Evolutionary conservation across 805 yeast species (phyloP), one percentile per base, ranked within the genome.

Genomic region (Candida anglica): DNA sequence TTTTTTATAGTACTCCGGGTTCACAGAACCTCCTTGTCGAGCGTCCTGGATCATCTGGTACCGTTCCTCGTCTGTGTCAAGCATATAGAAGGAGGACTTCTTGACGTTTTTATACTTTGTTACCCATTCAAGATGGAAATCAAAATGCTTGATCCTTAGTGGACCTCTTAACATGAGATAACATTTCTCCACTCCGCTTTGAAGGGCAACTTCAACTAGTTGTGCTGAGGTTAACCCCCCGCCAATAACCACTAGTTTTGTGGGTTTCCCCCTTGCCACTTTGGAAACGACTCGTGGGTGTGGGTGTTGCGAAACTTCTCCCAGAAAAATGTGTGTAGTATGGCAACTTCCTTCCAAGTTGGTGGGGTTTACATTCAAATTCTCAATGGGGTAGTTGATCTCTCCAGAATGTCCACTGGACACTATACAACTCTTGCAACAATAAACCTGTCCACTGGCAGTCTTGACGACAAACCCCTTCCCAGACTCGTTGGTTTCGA

Each of bases 181-280:
- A 1, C 66, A 63, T 15, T 55, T 52, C 9, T 42, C 36, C 9
- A 65, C 47, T 1, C 66, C 66, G 6, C 41, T 32, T 7, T 40
- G 42, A 6, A 62, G 45, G 3, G 65, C 61, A 13, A 59, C 58
- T 40, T 67, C 64, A 2, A 70, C 68, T 8, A 69, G 44, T 35
- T 69, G 75, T 1, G 73, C 74, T 1, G 72, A 63, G 0, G 73
- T 67, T 20, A 68, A 47, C 0, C 73, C 74, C 1, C 74, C 74
- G 1, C 74, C 75, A 6, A 68, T 69, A 15, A 68, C 62, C 8
- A 58, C 61, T 7, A 60, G 34, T 6, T 39, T 36, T n/a, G 40
- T 44, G 5, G 38, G 28, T 19, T 38, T 24, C 11, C 32, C 34
- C 11, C 22, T 8, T 7, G 34, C 37, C 5, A 44, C 33, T 23